Percentiles rank a stretch among this genome's conserved stretches.
These are phyloP conservation scores for Ophiosphaerella narmari DNA, from an alignment of 2,329 filamentous ascomycete genomes.

Conservation along the genomic window DNA sequence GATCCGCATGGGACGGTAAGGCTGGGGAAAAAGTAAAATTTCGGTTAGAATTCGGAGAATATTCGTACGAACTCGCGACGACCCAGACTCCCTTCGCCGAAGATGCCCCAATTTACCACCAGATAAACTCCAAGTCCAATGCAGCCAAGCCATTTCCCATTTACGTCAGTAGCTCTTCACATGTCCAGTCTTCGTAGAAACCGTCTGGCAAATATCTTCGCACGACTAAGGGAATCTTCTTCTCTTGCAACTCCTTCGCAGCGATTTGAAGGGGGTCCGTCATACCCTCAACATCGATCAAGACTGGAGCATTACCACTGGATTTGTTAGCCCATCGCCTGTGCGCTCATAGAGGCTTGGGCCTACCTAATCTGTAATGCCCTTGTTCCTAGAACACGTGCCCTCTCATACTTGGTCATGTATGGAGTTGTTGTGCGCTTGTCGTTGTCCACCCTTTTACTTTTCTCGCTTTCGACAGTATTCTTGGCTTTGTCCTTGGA, in stretches of 20 bases:
- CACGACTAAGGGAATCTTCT: constrained; percentile 97
- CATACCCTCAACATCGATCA: constrained; percentile 96
- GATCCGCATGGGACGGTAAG: constrained; percentile 36
- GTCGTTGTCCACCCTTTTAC: constrained; percentile 90
- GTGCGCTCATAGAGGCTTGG: background rate
- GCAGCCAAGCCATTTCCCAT: constrained; percentile 26
- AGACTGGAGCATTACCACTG: constrained; percentile 95
- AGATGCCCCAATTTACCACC: constrained; percentile 34
- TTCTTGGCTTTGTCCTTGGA: constrained; percentile 54
- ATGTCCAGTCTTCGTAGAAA: constrained; percentile 99
- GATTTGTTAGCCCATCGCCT: constrained; percentile 18
- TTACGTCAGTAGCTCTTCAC: constrained; percentile 78
- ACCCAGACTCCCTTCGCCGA: constrained; percentile 42
- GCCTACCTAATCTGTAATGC: constrained; percentile 92
- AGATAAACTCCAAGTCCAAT: constrained; percentile 42
- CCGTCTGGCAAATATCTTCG: constrained; percentile 95
- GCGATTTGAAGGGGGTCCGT: constrained; percentile 97
- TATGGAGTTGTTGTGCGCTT: constrained; percentile 93
- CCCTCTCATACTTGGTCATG: constrained; percentile 99
- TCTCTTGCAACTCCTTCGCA: constrained; percentile 94
- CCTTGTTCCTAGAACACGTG: constrained; percentile 88
- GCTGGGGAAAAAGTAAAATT: constrained; percentile 27
- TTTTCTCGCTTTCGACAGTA: constrained; percentile 61
- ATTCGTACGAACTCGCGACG: constrained; percentile 18
- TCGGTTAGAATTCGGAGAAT: constrained; percentile 43